A percentile compares a stretch with the other conserved stretches of the same genome.
These are phyloP conservation scores for Microstegium vimineum DNA, from an alignment of 176 grass and related monocot species.

Conservation along the genomic window DNA sequence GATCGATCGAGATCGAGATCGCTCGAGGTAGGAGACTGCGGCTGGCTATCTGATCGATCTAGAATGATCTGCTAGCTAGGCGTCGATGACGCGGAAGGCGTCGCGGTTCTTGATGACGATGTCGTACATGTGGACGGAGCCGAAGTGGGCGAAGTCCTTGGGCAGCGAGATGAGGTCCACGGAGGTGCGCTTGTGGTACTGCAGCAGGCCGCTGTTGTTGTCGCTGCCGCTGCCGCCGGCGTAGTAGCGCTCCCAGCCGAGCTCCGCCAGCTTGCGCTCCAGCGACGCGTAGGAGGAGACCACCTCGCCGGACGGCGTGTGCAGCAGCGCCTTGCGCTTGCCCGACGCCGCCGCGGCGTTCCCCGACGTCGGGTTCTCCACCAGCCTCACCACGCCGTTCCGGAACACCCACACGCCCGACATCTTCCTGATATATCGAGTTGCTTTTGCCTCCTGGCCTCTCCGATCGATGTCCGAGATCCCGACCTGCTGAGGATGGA, in stretches of 20 bases:
- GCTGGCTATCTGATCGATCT: too few species aligned
- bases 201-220: constrained; percentile 27
- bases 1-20: not conserved
- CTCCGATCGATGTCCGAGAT: too few species aligned
- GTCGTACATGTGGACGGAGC: constrained; percentile 94
- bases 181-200: constrained; percentile 83
- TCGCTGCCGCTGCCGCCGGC: not conserved
- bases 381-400: constrained; percentile 75
- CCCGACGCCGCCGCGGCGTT: constrained; percentile 3
- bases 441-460: too few species aligned
- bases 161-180: constrained; percentile 97
- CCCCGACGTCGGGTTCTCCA: constrained; percentile 51
- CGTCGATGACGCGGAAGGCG: constrained; percentile 72
- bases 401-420: constrained; percentile 95
- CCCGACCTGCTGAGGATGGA: too few species aligned
- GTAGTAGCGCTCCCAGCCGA: constrained; percentile 91
- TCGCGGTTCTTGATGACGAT: constrained; percentile 94
- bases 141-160: constrained; percentile 57
- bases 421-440: too few species aligned
- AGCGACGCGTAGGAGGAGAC: constrained; percentile 64
- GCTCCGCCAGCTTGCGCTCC: constrained; percentile 59
- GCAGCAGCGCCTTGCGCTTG: constrained; percentile 65
- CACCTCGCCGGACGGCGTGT: constrained; percentile 65
- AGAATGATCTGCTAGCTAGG: too few species aligned
- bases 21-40: too few species aligned